Percentiles rank a stretch among this genome's conserved stretches.
Evolutionary conservation across 2,329 filamentous ascomycete species (phyloP).

Genomic region (Calonectria hawksworthii): DNA sequence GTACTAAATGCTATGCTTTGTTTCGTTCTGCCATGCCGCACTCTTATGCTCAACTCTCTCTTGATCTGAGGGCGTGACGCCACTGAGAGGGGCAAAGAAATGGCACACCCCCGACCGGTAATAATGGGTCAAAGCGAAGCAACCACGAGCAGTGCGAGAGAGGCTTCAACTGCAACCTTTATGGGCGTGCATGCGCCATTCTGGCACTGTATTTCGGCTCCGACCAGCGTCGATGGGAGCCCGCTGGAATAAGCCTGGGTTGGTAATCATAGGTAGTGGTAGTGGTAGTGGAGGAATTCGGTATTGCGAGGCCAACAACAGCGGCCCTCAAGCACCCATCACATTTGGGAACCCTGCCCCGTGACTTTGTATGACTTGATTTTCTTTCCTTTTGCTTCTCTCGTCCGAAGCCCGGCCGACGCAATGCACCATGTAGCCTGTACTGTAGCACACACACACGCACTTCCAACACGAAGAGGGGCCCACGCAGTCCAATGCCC

Average conservation of each 20-base stretch:
- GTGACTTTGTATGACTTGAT: not conserved
- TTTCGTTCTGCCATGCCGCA: slow-evolving; percentile 22
- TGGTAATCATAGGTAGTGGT: slow-evolving; percentile 3
- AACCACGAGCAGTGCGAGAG: slow-evolving; percentile 8
- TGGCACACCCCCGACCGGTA: slow-evolving; percentile 17
- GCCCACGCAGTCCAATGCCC: slow-evolving; percentile 1
- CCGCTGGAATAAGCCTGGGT: slow-evolving; percentile 7
- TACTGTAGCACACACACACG: slow-evolving; percentile 1
- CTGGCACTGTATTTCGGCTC: slow-evolving; percentile 31
- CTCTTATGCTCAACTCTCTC: slow-evolving; percentile 19
- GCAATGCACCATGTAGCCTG: slow-evolving; percentile 10
- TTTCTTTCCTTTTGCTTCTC: slow-evolving; percentile 9
- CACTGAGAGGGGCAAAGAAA: slow-evolving; percentile 16
- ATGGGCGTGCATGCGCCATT: not conserved
- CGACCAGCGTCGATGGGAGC: slow-evolving; percentile 8
- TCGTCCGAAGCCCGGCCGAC: slow-evolving; percentile 6
- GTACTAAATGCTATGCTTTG: slow-evolving; percentile 17
- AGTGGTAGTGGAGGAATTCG: not conserved
- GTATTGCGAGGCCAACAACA: not conserved
- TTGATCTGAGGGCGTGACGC: slow-evolving; percentile 23
- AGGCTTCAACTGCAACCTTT: slow-evolving; percentile 7
- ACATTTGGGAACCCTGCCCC: not conserved
- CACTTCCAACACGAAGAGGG: not conserved
- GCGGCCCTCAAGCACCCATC: not conserved
- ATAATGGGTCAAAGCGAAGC: slow-evolving; percentile 20